Percentiles rank a stretch among this genome's conserved stretches.
phyloP scores from a whole-genome alignment of 1,284 basidiomycete genomes.

The Ganoderma lucidum region DNA sequence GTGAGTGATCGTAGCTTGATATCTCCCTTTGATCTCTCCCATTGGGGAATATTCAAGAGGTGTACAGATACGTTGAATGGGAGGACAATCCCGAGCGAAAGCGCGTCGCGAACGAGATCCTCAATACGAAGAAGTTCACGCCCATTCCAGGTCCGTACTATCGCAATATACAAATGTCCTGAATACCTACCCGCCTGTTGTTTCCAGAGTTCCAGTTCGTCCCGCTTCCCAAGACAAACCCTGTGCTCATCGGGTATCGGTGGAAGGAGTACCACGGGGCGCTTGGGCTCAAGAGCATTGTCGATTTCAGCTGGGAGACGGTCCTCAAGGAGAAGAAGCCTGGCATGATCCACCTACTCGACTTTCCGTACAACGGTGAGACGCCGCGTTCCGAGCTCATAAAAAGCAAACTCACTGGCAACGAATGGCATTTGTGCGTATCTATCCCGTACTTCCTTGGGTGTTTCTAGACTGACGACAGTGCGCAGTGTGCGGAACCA shows the following conservation, averaged over 20 bases:
- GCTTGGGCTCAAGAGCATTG: slow-evolving; percentile 54
- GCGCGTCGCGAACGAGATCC: slow-evolving; percentile 47
- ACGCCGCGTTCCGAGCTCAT: slow-evolving; percentile 52
- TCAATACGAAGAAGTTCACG: slow-evolving; percentile 51
- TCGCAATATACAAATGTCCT: neutral
- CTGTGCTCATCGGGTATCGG: slow-evolving; percentile 57
- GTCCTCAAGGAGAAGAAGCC: slow-evolving; percentile 59
- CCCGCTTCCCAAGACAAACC: slow-evolving; percentile 60
- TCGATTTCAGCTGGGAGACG: slow-evolving; percentile 61
- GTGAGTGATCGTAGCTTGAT: slow-evolving; percentile 32
- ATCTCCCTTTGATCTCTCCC: neutral
- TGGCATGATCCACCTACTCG: slow-evolving; percentile 59
- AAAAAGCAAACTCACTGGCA: slow-evolving; percentile 53
- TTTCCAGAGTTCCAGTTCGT: slow-evolving; percentile 56
- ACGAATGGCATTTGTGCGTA: slow-evolving; percentile 56
- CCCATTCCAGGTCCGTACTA: slow-evolving; percentile 48
- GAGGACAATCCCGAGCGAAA: slow-evolving; percentile 56
- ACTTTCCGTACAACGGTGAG: slow-evolving; percentile 63
- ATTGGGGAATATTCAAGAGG: neutral
- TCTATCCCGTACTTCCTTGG: neutral
- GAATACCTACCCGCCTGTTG: neutral
- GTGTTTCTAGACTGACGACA: neutral
- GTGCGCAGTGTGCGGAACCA: slow-evolving; percentile 54
- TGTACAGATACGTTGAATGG: slow-evolving; percentile 55
- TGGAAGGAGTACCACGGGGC: slow-evolving; percentile 65